Evolutionary conservation across 257 asterid species (phyloP), one percentile per base, ranked within the genome.

Genomic region (Solanum peruvianum): DNA sequence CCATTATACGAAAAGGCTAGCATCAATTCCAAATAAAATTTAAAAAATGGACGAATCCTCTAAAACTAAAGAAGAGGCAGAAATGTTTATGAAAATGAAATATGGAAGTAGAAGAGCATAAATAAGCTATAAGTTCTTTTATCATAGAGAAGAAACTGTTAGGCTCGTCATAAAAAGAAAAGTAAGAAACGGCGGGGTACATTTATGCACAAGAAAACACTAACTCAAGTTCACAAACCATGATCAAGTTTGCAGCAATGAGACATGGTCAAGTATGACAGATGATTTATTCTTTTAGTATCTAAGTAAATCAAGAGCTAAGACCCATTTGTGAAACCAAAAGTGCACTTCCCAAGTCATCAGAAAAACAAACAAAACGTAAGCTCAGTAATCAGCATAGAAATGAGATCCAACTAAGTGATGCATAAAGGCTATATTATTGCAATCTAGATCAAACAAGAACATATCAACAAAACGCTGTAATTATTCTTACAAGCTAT

Each of bases 401-500:
- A 80, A 77, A 6, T 80, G 37, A 80, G 67, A 80, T 45, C 29
- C 67, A 80, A 45, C 16, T 29, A 45, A 80, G 85, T 29, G 67
- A 80, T 29, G 56, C 85, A 47, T 52, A 47, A 29, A 80, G 67
- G 85, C n/a, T 45, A 47, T 29, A 80, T 9, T 23, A 8, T 73
- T 15, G n/a, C 62, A 11, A 45, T 78, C 27, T 15, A 78, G 42
- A 78, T 78, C 42, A 78, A 78, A 78, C 41, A 78, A 78, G 42
- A 78, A 78, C 23, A 78, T 45, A 81, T 27, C 45, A 49, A 81
- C 42, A 81, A 6, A 81, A 49, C 4, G 0, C 20, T 29, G 85
- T 29, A 81, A 81, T 60, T 89, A 67, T 85, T 93, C 99, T 95
- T 89, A 97, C 99, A 96, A 97, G 93, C 96, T 96, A 90, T 97